These are phyloP conservation scores for Eucalyptus cloeziana DNA, from an alignment of 345 rosid species.

Conservation along the genomic window DNA sequence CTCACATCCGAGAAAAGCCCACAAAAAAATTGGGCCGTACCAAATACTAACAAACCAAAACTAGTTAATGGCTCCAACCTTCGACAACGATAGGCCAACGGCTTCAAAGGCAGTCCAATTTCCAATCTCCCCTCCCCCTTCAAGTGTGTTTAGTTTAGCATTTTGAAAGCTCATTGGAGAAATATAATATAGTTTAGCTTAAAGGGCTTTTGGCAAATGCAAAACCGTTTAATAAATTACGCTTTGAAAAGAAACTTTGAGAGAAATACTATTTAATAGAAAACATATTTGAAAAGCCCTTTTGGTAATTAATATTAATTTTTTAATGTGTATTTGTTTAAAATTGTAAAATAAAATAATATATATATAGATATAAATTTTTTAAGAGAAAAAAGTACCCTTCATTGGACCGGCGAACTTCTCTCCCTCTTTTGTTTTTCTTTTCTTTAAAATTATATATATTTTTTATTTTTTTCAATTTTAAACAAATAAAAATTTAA, in stretches of 20 bases:
- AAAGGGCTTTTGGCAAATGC: fast-evolving
- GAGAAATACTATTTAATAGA: fast-evolving
- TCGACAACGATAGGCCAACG: background rate
- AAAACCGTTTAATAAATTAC: fast-evolving
- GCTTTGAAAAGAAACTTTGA: fast-evolving
- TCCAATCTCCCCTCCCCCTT: background rate
- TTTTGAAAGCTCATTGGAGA: fast-evolving
- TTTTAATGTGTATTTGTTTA: too few relatives aligned
- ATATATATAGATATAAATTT: too few relatives aligned
- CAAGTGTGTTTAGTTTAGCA: fast-evolving
- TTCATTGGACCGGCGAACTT: fast-evolving
- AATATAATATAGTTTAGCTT: fast-evolving
- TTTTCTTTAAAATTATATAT: too few relatives aligned
- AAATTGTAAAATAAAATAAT: too few relatives aligned
- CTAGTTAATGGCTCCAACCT: fast-evolving
- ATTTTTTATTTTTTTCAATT: too few relatives aligned
- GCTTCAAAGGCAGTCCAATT: background rate
- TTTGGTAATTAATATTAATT: too few relatives aligned
- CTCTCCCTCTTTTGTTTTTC: too few relatives aligned
- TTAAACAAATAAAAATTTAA: too few relatives aligned
- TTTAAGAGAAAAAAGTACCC: too few relatives aligned
- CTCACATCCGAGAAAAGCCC: background rate
- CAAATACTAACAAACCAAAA: background rate
- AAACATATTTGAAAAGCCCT: fast-evolving
- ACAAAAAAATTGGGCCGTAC: background rate